phyloP scores from a whole-genome alignment of 1,139 yeast species.

The Yamadazyma spencermartinsiae region DNA sequence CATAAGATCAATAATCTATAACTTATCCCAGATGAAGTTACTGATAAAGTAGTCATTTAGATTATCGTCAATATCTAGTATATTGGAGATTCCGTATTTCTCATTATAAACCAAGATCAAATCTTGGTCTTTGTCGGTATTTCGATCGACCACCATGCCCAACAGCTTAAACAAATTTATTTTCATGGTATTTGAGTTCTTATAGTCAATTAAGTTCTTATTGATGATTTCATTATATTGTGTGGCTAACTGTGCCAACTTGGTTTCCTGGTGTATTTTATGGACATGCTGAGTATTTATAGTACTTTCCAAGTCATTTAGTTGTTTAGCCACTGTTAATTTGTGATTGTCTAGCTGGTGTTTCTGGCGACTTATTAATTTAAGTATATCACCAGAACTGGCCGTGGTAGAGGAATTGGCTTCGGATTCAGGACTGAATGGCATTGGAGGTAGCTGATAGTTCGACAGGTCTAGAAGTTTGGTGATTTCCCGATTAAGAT shows the following conservation, averaged over 20 bases:
- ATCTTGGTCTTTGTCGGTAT: conserved; percentile 17
- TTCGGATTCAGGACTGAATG: conserved; percentile 13
- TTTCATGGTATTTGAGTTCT: conserved; percentile 38
- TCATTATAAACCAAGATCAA: conserved; percentile 54
- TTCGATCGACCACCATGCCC: conserved; percentile 42
- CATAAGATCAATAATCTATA: conserved; percentile 14
- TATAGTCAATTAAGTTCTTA: conserved; percentile 25
- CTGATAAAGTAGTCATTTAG: conserved; percentile 65
- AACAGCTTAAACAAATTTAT: conserved; percentile 45
- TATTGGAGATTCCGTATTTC: conserved; percentile 46
- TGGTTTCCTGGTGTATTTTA: conserved; percentile 39
- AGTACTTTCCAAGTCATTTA: conserved; percentile 57
- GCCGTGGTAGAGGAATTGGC: conserved; percentile 29
- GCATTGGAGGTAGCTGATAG: conserved; percentile 4
- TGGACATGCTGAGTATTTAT: conserved; percentile 49
- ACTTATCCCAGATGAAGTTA: conserved; percentile 70
- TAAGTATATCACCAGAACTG: conserved; percentile 9
- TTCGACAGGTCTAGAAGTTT: conserved; percentile 24
- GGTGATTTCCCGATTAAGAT: conserved; percentile 25
- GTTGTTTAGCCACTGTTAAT: conserved; percentile 54
- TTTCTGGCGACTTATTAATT: conserved; percentile 23
- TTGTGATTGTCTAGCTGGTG: conserved; percentile 46
- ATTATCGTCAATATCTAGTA: conserved; percentile 56
- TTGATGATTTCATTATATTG: conserved; percentile 25
- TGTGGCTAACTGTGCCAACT: conserved; percentile 22